Conservation (phyloP, 2,329 filamentous ascomycete species). For the Sporothrix humicola region DNA sequence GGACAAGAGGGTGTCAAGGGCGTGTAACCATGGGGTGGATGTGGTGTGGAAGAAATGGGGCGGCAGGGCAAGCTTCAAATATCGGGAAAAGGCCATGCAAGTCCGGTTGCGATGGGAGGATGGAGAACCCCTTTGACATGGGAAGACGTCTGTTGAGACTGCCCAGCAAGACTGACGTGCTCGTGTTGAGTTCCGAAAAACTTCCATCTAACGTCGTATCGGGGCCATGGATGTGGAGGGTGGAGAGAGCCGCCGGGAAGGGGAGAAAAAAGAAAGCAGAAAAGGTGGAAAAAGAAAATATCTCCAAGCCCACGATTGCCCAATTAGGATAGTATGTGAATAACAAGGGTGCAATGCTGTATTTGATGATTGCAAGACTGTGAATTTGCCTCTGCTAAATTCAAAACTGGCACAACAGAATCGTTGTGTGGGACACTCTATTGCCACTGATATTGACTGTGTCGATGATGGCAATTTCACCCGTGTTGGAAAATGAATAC, state of each 20-base stretch:
- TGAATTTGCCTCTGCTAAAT: neutral
- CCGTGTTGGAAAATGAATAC: neutral
- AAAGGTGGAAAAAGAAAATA: neutral
- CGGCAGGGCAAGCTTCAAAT: slow-evolving; percentile 40
- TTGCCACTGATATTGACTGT: neutral
- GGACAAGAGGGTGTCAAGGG: slow-evolving; percentile 14
- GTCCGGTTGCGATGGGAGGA: neutral
- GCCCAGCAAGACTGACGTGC: slow-evolving; percentile 7
- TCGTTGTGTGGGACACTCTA: neutral
- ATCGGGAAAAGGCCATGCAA: slow-evolving; percentile 42
- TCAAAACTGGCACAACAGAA: too few species aligned
- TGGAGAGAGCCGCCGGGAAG: neutral
- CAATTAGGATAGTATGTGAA: neutral
- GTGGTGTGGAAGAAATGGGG: slow-evolving; percentile 18
- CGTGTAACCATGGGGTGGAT: neutral
- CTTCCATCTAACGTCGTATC: slow-evolving; percentile 22
- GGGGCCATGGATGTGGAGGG: neutral
- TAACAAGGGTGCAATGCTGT: neutral
- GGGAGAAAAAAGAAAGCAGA: slow-evolving; percentile 6
- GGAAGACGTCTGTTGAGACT: slow-evolving; percentile 6
- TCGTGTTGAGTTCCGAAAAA: slow-evolving; percentile 15
- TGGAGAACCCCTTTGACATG: slow-evolving; percentile 20
- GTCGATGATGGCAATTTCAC: neutral
- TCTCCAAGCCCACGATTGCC: neutral
- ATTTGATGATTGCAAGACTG: neutral